Evolutionary conservation across 2,329 filamentous ascomycete genomes (phyloP).

Genomic region (Didymella pomorum): DNA sequence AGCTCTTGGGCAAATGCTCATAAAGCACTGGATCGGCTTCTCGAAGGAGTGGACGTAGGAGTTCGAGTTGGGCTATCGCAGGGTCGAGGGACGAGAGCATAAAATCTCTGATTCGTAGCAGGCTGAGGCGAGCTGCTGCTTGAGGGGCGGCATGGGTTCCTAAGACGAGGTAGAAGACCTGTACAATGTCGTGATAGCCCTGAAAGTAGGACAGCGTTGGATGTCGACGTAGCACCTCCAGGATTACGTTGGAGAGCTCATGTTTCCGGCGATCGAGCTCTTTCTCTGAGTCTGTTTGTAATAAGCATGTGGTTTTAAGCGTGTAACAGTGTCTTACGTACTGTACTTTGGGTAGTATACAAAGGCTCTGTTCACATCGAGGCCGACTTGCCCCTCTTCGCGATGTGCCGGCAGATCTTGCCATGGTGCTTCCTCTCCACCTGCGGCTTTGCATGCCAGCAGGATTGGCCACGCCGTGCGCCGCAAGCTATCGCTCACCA

Average conservation of each 20-base stretch:
- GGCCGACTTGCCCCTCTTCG: constrained; percentile 88
- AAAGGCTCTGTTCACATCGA: constrained; percentile 96
- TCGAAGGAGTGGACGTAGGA: constrained; percentile 83
- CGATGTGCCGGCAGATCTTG: constrained; percentile 73
- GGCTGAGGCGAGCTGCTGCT: constrained; percentile 80
- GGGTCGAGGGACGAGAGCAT: constrained; percentile 90
- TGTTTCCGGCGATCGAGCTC: constrained; percentile 75
- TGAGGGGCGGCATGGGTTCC: constrained; percentile 66
- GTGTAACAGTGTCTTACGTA: constrained; percentile 53
- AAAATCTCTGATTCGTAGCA: constrained; percentile 93
- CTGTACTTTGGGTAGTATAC: constrained; percentile 86
- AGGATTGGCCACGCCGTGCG: constrained; percentile 76
- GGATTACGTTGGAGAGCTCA: constrained; percentile 82
- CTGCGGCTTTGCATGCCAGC: constrained; percentile 49
- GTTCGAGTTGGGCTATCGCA: constrained; percentile 81
- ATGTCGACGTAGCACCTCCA: constrained; percentile 78
- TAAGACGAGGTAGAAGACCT: constrained; percentile 90
- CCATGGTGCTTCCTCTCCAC: constrained; percentile 57
- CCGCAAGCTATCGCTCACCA: constrained; percentile 65
- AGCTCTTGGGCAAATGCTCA: constrained; percentile 75
- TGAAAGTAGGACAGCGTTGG: constrained; percentile 95
- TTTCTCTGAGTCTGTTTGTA: constrained; percentile 70
- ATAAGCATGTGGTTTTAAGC: constrained; percentile 16
- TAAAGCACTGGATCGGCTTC: constrained; percentile 75
- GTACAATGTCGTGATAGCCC: constrained; percentile 97